Evolutionary conservation across 805 yeast species (phyloP).

Genomic region (Teunomyces kruisii): DNA sequence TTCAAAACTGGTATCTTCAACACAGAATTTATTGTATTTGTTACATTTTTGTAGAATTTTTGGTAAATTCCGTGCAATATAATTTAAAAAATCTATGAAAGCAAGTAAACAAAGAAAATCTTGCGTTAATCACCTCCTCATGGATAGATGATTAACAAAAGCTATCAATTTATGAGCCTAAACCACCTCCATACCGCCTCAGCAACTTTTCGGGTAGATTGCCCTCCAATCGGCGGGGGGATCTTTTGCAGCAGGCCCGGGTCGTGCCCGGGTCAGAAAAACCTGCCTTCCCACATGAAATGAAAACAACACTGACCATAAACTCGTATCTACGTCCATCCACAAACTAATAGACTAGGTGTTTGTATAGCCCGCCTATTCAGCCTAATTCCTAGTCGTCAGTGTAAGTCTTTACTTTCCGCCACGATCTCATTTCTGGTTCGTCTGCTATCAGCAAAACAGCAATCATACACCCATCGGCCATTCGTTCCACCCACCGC

Average conservation of each 20-base stretch:
- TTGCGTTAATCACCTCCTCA: no score
- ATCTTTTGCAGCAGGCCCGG: constrained; percentile 1
- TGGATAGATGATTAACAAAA: no score
- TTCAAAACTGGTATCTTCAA: no score
- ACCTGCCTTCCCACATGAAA: constrained; percentile 3
- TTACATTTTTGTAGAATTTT: no score
- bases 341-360: background rate
- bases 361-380: background rate
- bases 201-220: no score
- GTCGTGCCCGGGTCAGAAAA: background rate
- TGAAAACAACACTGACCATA: background rate
- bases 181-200: no score
- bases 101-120: no score
- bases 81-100: no score
- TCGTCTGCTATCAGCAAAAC: background rate
- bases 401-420: background rate
- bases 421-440: background rate
- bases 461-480: background rate
- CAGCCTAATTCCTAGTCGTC: background rate
- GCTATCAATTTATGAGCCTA: no score
- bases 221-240: background rate
- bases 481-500: background rate
- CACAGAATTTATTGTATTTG: no score
- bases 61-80: no score
- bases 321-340: background rate